Base-by-base conservation (phyloP, 768 basidiomycete species). In the Mycena indigotica region DNA sequence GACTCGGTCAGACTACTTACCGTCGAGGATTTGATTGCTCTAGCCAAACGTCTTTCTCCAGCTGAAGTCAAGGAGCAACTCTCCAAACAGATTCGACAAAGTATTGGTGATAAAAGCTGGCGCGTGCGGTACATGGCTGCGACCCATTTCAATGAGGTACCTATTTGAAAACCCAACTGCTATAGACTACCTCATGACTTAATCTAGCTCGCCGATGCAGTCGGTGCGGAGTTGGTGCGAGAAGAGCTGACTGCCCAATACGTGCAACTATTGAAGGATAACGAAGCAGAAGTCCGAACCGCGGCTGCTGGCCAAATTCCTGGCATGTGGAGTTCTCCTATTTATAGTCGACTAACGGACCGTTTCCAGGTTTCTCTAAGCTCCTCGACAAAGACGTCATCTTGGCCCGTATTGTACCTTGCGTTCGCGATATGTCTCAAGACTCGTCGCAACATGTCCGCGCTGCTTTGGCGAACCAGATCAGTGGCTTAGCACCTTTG, bases 41-140 rank as follows among this genome's bases (percentile, higher is more conserved):
- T 98, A 69, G 92, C 93, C 28, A 81, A 90, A 68, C 86, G 88
- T 61, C 82, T 99, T 59, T 78, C 86, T 8, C 89, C 93, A 2
- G 76, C 86, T n/a, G 95, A 98, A 75, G 88, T 95, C 39, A 94
- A 95, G 70, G 91, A 92, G 56, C 88, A 96, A 63, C 75, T 98
- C 24, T 77, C 95, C 61, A 88, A 89, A 63, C 90, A 95, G 71
- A 88, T 98, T 66, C 86, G 92, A 67, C 84, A 88, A 59, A 91
- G 90, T 62, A 88, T 97, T 49, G 80, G 86, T 12, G 97, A 99
- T 73, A 97, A 98, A 80, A 96, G 94, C 70, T 99, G 97, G 97
- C 82, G 97, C 64, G 97, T 99, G 52, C 81, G 97, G 70, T 99
- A 98, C 73, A 98, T 98, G 95, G 94, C 95, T 16, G 96, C 95